Evolutionary conservation across 306 rosid species (phyloP), one percentile per base, ranked within the genome.

Genomic region (Hippophae rhamnoides): DNA sequence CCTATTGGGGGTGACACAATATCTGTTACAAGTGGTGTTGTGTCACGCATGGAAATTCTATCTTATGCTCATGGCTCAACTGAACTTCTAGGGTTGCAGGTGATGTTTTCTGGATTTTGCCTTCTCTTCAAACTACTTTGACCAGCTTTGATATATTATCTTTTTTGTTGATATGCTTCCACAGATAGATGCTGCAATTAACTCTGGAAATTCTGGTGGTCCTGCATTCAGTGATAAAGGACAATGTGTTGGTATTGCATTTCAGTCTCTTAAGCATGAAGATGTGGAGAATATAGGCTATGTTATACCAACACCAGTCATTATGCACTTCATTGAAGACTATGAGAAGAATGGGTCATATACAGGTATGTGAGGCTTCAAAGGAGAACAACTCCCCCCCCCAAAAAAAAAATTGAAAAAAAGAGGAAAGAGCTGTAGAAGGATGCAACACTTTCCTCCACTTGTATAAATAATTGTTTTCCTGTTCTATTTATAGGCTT

Each of bases 1-100:
- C 95, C 93, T 50, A 82, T 84, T 66, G 95, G 89, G 27, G 89
- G 87, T 51, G 89, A 87, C 70, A 84, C 93, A 12, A 84, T 87
- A 64, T 87, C 93, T 25, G 95, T 87, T 71, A 87, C 95, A 54
- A 84, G 93, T 76, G 87, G 95, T 56, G 95, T 82, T 58, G 87
- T 87, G 52, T 87, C 95, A 0, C 87, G 85, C 54, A 84, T 82
- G 68, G 93, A 87, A 84, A 82, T 84, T 67, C 76, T 84, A 40
- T 82, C 95, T 48, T 87, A 87, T 69, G 89, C 80, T 69, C 95
- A 84, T 80, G 93, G 95, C 31, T 84, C 87, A 44, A 85, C 93
- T 6, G 95, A 84, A 62, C 95, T 87, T 78, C 86, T 84, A 10
- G 95, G 95, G 58, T 68, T 80, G 71, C 95, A 87, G 95, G 95